Percentiles rank a stretch among this genome's conserved stretches.
These are phyloP conservation scores for Citrullus mucosospermus DNA, from an alignment of 306 rosid species.

Conservation along the genomic window DNA sequence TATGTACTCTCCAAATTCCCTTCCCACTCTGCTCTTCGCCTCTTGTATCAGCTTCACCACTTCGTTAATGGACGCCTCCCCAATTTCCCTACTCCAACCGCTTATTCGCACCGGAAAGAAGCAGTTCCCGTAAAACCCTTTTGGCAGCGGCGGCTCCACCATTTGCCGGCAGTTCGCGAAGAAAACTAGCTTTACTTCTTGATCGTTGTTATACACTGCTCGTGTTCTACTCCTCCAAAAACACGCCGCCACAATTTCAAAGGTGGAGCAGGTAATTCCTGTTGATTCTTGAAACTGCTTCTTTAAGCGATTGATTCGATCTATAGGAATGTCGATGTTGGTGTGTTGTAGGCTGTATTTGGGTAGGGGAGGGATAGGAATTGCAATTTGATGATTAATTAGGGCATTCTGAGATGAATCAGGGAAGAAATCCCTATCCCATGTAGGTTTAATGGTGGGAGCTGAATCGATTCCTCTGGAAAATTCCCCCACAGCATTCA, in stretches of 20 bases:
- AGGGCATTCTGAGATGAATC: neutral
- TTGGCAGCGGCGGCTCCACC: slow-evolving; percentile 49
- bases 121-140: slow-evolving; percentile 77
- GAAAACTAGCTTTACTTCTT: slow-evolving; percentile 34
- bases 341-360: slow-evolving; percentile 29
- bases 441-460: slow-evolving; percentile 36
- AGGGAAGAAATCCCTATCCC: slow-evolving; percentile 46
- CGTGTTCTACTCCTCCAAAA: slow-evolving; percentile 49
- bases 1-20: slow-evolving; percentile 34
- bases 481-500: slow-evolving; percentile 55
- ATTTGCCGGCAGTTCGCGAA: slow-evolving; percentile 66
- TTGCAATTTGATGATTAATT: neutral
- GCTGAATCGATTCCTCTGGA: slow-evolving; percentile 31
- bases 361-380: slow-evolving; percentile 1
- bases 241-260: slow-evolving; percentile 48
- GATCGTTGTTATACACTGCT: slow-evolving; percentile 16
- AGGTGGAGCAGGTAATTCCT: slow-evolving; percentile 42
- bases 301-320: slow-evolving; percentile 31
- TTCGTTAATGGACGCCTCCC: slow-evolving; percentile 9
- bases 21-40: slow-evolving; percentile 34
- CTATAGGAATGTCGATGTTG: slow-evolving; percentile 35
- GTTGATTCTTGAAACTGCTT: slow-evolving; percentile 27
- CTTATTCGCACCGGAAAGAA: slow-evolving; percentile 54
- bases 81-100: slow-evolving; percentile 17
- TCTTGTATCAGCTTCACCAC: slow-evolving; percentile 51